Conservation (phyloP, 139 green algal genomes). For the Microglena sp. region DNA sequence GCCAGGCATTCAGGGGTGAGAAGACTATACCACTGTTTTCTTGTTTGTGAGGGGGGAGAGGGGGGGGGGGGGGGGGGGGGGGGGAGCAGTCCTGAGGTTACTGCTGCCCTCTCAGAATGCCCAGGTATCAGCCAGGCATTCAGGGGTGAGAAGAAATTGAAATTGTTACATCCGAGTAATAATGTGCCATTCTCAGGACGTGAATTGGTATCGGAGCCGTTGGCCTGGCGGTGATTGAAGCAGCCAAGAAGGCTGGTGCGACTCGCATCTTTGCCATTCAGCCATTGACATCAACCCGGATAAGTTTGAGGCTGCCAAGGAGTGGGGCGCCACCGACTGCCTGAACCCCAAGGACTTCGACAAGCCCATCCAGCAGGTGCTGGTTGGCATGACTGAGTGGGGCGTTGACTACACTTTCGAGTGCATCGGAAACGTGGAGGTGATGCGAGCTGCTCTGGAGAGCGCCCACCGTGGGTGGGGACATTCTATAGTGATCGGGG, state of each 20-base stretch:
- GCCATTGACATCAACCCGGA: slow-evolving; percentile 85
- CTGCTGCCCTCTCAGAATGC: too few relatives aligned
- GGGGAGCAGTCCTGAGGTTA: too few relatives aligned
- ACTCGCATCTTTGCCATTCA: slow-evolving; percentile 85
- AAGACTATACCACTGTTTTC: too few relatives aligned
- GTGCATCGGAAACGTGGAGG: too few relatives aligned
- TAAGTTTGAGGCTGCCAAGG: slow-evolving; percentile 74
- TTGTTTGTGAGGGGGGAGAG: too few relatives aligned
- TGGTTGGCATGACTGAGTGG: slow-evolving; percentile 83
- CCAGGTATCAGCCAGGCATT: too few relatives aligned
- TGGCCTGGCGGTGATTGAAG: slow-evolving; percentile 87
- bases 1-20: too few relatives aligned
- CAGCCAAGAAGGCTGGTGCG: slow-evolving; percentile 51
- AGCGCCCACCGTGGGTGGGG: slow-evolving; percentile 84
- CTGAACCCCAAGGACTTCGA: slow-evolving; percentile 79
- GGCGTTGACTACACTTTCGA: slow-evolving; percentile 92
- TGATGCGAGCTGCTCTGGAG: slow-evolving; percentile 94
- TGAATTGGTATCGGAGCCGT: too few relatives aligned
- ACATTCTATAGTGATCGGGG: slow-evolving; percentile 71
- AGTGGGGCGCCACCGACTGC: slow-evolving; percentile 81
- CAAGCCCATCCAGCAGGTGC: slow-evolving; percentile 74
- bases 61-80: too few relatives aligned
- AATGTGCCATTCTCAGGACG: too few relatives aligned
- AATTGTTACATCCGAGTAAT: too few relatives aligned
- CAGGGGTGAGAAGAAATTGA: too few relatives aligned